Evolutionary conservation across 2,329 filamentous ascomycete species (phyloP).

Genomic region (Sordariomycetes sp.): DNA sequence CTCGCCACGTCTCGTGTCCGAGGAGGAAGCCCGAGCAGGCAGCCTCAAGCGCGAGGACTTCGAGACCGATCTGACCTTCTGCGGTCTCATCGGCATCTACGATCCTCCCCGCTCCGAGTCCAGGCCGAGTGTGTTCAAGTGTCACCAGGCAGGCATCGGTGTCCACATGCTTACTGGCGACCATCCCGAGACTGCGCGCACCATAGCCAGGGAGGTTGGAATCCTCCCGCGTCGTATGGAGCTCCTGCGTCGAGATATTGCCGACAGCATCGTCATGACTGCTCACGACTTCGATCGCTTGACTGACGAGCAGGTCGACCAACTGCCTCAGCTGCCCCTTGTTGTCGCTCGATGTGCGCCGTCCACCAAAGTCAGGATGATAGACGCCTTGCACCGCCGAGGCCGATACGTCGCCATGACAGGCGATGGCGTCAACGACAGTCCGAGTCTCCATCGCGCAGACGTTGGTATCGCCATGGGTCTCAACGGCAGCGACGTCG

Average conservation of each 20-base stretch:
- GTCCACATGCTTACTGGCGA: conserved; percentile 61
- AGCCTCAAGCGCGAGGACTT: conserved; percentile 12
- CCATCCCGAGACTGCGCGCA: conserved; percentile 50
- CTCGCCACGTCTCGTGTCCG: conserved; percentile 6
- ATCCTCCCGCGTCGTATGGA: conserved; percentile 43
- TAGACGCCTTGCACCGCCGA: conserved; percentile 60
- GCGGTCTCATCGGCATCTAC: conserved; percentile 58
- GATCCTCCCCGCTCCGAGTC: conserved; percentile 60
- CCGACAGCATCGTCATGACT: conserved; percentile 51
- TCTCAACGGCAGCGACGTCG: conserved; percentile 53
- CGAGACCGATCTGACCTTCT: conserved; percentile 51
- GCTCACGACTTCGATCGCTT: conserved; percentile 56
- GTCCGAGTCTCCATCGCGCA: conserved; percentile 54
- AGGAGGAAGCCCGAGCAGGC: conserved; percentile 17
- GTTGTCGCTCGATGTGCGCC: conserved; percentile 65
- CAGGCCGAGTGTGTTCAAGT: conserved; percentile 39
- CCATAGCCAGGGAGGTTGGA: conserved; percentile 51
- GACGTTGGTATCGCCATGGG: conserved; percentile 68
- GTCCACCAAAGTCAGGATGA: conserved; percentile 65
- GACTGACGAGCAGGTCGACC: conserved; percentile 52
- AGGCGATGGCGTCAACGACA: conserved; percentile 63
- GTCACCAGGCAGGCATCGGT: conserved; percentile 48
- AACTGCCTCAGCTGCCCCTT: conserved; percentile 51
- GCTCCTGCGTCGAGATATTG: conserved; percentile 37
- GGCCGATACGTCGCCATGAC: conserved; percentile 58